These are phyloP conservation scores for Tylopilus intermedius DNA, from an alignment of 768 basidiomycete species.

Conservation along the genomic window DNA sequence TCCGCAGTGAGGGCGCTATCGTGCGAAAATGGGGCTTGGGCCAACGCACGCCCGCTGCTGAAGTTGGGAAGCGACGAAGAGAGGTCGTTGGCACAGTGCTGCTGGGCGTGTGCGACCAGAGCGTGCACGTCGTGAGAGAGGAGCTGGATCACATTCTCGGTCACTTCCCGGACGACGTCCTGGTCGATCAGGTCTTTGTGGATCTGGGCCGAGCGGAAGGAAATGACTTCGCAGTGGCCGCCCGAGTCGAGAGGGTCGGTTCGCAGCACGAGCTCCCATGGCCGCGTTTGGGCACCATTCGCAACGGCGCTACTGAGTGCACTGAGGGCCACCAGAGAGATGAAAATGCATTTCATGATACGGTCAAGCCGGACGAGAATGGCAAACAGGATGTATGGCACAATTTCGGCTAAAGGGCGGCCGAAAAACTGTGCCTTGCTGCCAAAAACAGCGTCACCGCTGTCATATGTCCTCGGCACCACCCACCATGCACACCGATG, in stretches of 20 bases:
- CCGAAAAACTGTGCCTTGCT: neutral
- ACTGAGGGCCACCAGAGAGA: neutral
- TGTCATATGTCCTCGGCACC: neutral
- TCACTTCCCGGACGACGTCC: conserved; percentile 9
- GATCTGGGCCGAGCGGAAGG: conserved; percentile 17
- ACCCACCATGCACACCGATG: neutral
- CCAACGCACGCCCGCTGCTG: neutral
- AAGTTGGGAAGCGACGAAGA: neutral
- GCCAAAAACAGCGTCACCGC: neutral
- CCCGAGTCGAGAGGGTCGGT: conserved; percentile 9
- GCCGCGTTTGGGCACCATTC: conserved; percentile 64
- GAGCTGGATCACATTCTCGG: conserved; percentile 14
- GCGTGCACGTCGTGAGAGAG: conserved; percentile 17
- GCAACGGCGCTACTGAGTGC: conserved; percentile 3
- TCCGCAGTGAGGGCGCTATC: neutral
- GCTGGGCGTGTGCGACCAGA: conserved; percentile 18
- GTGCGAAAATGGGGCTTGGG: conserved; percentile 12
- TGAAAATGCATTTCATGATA: conserved; percentile 14
- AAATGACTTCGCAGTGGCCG: conserved; percentile 17
- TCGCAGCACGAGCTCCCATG: conserved; percentile 45
- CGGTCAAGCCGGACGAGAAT: neutral
- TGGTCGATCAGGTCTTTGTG: conserved; percentile 16
- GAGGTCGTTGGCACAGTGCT: conserved; percentile 21
- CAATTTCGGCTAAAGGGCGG: neutral
- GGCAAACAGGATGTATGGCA: neutral